phyloP scores from a whole-genome alignment of 306 rosid genomes.

The Canavalia ensiformis region DNA sequence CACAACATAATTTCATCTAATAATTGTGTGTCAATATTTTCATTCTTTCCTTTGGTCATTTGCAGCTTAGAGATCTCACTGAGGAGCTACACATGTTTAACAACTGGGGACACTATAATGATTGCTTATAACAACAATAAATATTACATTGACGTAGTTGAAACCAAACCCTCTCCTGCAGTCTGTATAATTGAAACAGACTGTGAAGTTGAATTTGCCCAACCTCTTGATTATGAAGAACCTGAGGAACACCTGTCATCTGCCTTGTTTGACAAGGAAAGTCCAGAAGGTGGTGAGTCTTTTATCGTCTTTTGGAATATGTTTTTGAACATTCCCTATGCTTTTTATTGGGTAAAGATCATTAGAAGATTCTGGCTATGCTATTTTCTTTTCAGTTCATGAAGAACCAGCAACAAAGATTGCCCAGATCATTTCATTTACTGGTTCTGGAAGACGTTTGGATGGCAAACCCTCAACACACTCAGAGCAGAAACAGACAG shows the following conservation, averaged over 20 bases:
- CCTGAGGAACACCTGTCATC: slow-evolving; percentile 45
- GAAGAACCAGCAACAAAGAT: slow-evolving; percentile 51
- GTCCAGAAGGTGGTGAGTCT: slow-evolving; percentile 43
- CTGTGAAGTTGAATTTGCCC: slow-evolving; percentile 63
- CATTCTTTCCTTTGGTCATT: slow-evolving; percentile 18
- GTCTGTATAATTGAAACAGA: slow-evolving; percentile 61
- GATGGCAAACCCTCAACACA: slow-evolving; percentile 58
- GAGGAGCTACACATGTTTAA: slow-evolving; percentile 63
- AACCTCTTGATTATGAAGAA: slow-evolving; percentile 54
- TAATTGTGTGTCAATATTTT: neutral
- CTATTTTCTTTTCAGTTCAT: slow-evolving; percentile 48
- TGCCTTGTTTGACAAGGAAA: slow-evolving; percentile 26
- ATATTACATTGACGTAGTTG: slow-evolving; percentile 60
- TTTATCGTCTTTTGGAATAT: neutral
- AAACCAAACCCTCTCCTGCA: slow-evolving; percentile 65
- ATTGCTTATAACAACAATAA: slow-evolving; percentile 63
- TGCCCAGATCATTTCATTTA: slow-evolving; percentile 52
- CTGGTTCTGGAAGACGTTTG: slow-evolving; percentile 60
- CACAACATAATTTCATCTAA: neutral
- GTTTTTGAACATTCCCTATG: neutral
- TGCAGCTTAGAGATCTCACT: slow-evolving; percentile 63
- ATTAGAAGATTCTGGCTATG: neutral
- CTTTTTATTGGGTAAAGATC: neutral
- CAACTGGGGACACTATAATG: slow-evolving; percentile 68
- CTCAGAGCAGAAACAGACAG: slow-evolving; percentile 48